Evolutionary conservation across 306 rosid genomes (phyloP), one percentile per base, ranked within the genome.

Genomic region (Pyrus betulifolia): DNA sequence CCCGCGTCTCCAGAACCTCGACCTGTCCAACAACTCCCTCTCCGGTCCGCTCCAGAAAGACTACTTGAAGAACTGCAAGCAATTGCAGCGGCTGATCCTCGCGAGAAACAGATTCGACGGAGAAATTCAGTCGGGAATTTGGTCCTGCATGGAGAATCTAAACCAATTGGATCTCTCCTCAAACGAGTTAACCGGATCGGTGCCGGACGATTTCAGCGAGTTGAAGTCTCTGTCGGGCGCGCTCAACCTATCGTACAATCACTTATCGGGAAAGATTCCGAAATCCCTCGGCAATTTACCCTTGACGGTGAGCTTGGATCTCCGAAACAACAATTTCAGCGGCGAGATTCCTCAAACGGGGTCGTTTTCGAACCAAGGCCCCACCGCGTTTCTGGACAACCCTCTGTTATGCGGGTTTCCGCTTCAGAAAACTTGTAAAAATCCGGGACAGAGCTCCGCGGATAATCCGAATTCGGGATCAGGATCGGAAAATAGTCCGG

Each of bases 281-380:
- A 87, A 88, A 35, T 85, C 94, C 0, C 84, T 96, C 0, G 98
- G 98, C 27, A 81, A 88, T 15, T 88, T 96, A 45, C 97, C 98
- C 3, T 91, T 93, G 4, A 77, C 89, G 0, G 89, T 93, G 22
- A 96, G 94, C 64, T 96, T 91, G 74, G 98, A 96, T 74, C 92
- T 96, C 45, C 88, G 91, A 0, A 80, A 75, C 87, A 96, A 96
- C 62, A 87, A 96, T 67, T 69, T 96, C 11, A 89, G 88, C 54
- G 98, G 99, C 3, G 96, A 93, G 76, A 91, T 96, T 38, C 99
- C 99, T 4, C 98, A 93, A 78, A 91, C 91, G 59, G 99, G 99
- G 44, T 86, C 99, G 67, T 93, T 96, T 71, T 79, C 96, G 23
- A 90, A 91, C 60, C 99, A 96, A 66, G 99, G 98, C 3, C 99